Percentiles rank a stretch among this genome's conserved stretches.
Evolutionary conservation across 805 yeast genomes (phyloP).

Genomic region (Pichia cabralensis): DNA sequence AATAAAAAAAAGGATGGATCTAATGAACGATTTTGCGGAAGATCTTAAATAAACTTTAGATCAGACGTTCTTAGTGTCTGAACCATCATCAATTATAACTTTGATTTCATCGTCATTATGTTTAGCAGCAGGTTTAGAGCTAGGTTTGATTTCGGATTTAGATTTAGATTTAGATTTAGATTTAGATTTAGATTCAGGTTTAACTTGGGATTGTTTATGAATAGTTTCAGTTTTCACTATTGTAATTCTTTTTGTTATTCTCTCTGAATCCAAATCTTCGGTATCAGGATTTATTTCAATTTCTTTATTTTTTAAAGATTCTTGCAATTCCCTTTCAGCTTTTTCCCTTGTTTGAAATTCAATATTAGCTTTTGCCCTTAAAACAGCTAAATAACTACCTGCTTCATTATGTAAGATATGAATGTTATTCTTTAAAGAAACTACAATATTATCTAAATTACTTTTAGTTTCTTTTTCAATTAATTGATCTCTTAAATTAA

Average conservation of each 20-base stretch:
- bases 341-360: conserved; percentile 47
- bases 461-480: conserved; percentile 26
- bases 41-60: no score
- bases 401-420: conserved; percentile 46
- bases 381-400: conserved; percentile 46
- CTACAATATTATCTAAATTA: conserved; percentile 22
- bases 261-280: no score
- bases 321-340: conserved; percentile 24
- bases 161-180: no score
- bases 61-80: no score
- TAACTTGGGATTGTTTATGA: no score
- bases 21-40: no score
- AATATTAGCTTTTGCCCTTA: conserved; percentile 48
- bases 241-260: no score
- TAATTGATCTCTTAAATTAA: conserved; percentile 45
- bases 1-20: no score
- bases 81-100: neutral
- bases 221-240: neutral
- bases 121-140: neutral
- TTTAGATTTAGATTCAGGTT: no score
- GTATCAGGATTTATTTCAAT: neutral
- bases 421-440: conserved; percentile 35
- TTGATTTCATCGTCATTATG: conserved; percentile 4
- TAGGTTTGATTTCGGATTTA: neutral
- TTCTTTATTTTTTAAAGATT: conserved; percentile 21